Evolutionary conservation across 2,329 filamentous ascomycete genomes (phyloP).

Genomic region (Nothopassalora personata): DNA sequence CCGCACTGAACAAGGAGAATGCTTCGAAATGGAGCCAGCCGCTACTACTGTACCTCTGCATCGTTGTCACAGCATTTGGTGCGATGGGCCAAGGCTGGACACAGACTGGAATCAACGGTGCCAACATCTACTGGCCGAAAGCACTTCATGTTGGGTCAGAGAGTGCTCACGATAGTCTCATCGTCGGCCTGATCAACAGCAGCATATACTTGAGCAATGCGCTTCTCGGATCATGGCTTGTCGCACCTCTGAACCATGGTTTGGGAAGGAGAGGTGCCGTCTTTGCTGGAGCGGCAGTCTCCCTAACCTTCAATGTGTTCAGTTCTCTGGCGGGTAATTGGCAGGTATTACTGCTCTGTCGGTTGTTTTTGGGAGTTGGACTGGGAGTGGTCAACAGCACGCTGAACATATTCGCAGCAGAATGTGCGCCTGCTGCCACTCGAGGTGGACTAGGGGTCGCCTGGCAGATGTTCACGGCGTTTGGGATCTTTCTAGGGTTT

Average conservation of each 20-base stretch:
- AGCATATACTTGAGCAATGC: conserved; percentile 43
- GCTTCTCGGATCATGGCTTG: conserved; percentile 44
- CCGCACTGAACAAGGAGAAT: conserved; percentile 31
- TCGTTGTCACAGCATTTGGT: conserved; percentile 21
- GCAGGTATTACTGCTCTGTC: conserved; percentile 62
- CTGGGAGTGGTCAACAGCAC: conserved; percentile 38
- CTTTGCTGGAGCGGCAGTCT: conserved; percentile 39
- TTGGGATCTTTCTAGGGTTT: conserved; percentile 61
- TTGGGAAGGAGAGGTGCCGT: conserved; percentile 34
- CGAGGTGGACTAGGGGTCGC: conserved; percentile 28
- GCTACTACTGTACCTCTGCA: conserved; percentile 44
- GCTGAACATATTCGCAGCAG: conserved; percentile 37
- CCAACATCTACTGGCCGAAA: conserved; percentile 27
- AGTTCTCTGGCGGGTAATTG: conserved; percentile 61
- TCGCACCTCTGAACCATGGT: conserved; percentile 38
- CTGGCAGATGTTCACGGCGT: conserved; percentile 44
- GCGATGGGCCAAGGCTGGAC: conserved; percentile 29
- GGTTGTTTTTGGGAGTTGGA: conserved; percentile 63
- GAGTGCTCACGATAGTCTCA: not conserved
- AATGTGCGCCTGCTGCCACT: conserved; percentile 47
- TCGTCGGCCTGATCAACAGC: not conserved
- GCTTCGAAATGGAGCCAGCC: conserved; percentile 49
- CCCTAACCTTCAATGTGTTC: conserved; percentile 56
- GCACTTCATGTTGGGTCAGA: conserved; percentile 21
- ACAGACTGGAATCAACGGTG: conserved; percentile 29